Percentiles rank a stretch among this genome's conserved stretches.
These are phyloP conservation scores for Phytophthora vignae DNA, from an alignment of 352 stramenopile species.

Conservation along the genomic window DNA sequence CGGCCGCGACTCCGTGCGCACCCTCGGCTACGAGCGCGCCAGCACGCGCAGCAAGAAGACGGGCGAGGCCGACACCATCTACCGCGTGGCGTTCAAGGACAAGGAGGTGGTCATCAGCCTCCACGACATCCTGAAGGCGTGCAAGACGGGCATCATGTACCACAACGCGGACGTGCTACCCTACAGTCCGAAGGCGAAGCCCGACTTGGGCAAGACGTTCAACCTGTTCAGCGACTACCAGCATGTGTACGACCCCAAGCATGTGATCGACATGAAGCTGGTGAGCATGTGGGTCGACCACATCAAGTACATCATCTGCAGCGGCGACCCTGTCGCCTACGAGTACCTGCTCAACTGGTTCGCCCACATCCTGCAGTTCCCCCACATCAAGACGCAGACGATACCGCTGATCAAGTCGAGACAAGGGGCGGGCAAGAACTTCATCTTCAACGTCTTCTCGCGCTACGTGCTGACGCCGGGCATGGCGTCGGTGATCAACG, in stretches of 20 bases:
- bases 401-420: slow-evolving; percentile 1
- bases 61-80: not conserved
- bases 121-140: not conserved
- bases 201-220: not conserved
- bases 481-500: not conserved
- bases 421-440: slow-evolving; percentile 1
- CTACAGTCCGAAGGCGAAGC: not conserved
- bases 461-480: not conserved
- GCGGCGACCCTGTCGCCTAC: not conserved
- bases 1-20: not conserved
- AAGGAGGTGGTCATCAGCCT: not conserved
- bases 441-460: not conserved
- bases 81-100: not conserved
- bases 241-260: not conserved
- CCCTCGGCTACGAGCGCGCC: not conserved
- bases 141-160: not conserved
- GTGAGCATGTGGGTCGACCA: not conserved
- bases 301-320: not conserved
- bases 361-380: not conserved
- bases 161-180: not conserved
- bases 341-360: not conserved
- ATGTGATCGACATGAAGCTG: not conserved
- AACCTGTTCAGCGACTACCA: not conserved
- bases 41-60: not conserved
- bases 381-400: not conserved